phyloP scores from a whole-genome alignment of 768 basidiomycete species.

The Tylopilus cervinicoccineus region DNA sequence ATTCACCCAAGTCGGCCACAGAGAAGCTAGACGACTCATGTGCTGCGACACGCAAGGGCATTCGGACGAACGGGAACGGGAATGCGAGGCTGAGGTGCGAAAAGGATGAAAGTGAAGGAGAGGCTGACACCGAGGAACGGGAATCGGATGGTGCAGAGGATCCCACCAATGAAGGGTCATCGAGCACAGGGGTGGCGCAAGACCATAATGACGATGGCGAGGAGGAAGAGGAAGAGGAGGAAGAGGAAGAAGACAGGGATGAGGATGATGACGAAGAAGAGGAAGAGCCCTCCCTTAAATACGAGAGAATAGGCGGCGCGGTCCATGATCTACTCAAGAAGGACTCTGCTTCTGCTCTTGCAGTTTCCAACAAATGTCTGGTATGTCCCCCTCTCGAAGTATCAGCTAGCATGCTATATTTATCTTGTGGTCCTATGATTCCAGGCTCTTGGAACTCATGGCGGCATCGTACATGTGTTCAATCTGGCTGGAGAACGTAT shows the following conservation, averaged over 20 bases:
- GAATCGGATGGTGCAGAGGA: constrained; percentile 9
- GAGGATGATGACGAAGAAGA: constrained; percentile 73
- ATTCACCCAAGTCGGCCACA: neutral
- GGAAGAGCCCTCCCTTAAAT: constrained; percentile 90
- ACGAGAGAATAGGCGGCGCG: constrained; percentile 72
- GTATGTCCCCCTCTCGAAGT: constrained; percentile 37
- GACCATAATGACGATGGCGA: constrained; percentile 8
- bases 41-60: neutral
- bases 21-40: constrained; percentile 3
- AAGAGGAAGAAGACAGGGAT: constrained; percentile 37
- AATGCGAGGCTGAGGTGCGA: constrained; percentile 1
- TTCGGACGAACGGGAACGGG: constrained; percentile 20
- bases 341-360: constrained; percentile 83
- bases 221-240: constrained; percentile 21
- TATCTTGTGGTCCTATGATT: neutral
- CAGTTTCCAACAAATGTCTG: constrained; percentile 68
- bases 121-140: neutral
- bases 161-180: neutral
- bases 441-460: constrained; percentile 90
- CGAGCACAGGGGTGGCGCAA: neutral
- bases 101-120: constrained; percentile 3
- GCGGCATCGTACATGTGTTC: constrained; percentile 86
- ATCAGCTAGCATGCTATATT: neutral
- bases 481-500: constrained; percentile 74
- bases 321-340: constrained; percentile 78